Conservation (phyloP, 176 grass and related monocot species). For the Zoysia japonica region DNA sequence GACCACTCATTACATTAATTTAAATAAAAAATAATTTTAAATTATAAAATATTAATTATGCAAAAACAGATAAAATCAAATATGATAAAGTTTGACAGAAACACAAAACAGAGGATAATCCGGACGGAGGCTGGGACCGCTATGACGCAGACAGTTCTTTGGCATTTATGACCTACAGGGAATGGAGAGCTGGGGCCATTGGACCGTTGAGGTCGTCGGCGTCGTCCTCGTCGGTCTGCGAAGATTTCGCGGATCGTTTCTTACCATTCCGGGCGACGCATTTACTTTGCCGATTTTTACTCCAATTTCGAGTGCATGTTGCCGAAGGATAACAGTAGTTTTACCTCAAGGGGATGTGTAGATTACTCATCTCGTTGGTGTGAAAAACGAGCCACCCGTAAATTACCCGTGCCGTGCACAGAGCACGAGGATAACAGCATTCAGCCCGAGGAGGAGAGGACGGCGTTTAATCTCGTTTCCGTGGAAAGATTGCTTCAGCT, state of each 20-base stretch:
- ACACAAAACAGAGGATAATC: no score
- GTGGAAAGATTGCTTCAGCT: conserved; percentile 8
- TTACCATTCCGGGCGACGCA: conserved; percentile 9
- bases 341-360: not conserved
- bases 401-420: not conserved
- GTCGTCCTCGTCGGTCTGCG: not conserved
- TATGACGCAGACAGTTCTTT: conserved; percentile 6
- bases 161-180: not conserved
- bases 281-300: not conserved
- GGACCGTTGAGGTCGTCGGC: not conserved
- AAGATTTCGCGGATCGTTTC: not conserved
- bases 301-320: not conserved
- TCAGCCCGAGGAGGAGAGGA: no score
- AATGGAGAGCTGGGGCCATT: not conserved
- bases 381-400: not conserved
- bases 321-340: not conserved
- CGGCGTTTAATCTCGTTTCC: no score
- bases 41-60: no score
- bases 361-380: not conserved
- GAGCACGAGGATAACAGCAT: conserved; percentile 28
- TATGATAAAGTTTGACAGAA: no score
- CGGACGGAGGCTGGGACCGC: not conserved
- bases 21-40: no score
- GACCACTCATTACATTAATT: no score
- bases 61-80: no score